phyloP scores from a whole-genome alignment of 352 stramenopile genomes.

The Peronospora farinosa region DNA sequence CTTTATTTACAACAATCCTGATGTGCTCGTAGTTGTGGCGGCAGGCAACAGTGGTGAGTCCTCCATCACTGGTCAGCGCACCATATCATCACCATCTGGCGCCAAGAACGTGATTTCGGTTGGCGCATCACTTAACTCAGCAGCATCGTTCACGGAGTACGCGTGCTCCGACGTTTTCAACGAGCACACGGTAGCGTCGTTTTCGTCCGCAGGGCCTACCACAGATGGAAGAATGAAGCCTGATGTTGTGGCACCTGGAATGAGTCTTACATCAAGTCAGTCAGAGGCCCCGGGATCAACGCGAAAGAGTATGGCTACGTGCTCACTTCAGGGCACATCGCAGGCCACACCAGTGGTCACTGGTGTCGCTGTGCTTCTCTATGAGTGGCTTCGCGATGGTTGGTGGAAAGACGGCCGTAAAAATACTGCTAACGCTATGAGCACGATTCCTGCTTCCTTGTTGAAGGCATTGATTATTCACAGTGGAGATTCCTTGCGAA shows the following conservation, averaged over 20 bases:
- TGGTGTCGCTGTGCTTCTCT: slow-evolving; percentile 64
- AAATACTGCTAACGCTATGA: slow-evolving; percentile 49
- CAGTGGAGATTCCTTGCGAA: slow-evolving; percentile 51
- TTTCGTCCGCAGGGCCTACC: slow-evolving; percentile 78
- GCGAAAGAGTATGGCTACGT: slow-evolving; percentile 47
- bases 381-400: slow-evolving; percentile 71
- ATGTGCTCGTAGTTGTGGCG: slow-evolving; percentile 81
- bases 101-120: slow-evolving; percentile 85
- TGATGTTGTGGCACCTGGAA: slow-evolving; percentile 81
- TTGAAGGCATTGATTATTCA: slow-evolving; percentile 81
- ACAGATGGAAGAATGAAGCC: slow-evolving; percentile 82
- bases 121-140: slow-evolving; percentile 63
- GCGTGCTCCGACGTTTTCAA: slow-evolving; percentile 64
- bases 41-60: slow-evolving; percentile 86
- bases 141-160: slow-evolving; percentile 41
- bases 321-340: slow-evolving; percentile 70
- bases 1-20: slow-evolving; percentile 82
- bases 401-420: slow-evolving; percentile 69
- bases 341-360: slow-evolving; percentile 73
- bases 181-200: slow-evolving; percentile 68
- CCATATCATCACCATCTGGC: slow-evolving; percentile 74
- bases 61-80: slow-evolving; percentile 37
- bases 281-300: slow-evolving; percentile 52
- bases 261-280: slow-evolving; percentile 69
- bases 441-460: slow-evolving; percentile 52